Evolutionary conservation across 495 filamentous ascomycete species (phyloP).

Genomic region (Cryomyces antarcticus): DNA sequence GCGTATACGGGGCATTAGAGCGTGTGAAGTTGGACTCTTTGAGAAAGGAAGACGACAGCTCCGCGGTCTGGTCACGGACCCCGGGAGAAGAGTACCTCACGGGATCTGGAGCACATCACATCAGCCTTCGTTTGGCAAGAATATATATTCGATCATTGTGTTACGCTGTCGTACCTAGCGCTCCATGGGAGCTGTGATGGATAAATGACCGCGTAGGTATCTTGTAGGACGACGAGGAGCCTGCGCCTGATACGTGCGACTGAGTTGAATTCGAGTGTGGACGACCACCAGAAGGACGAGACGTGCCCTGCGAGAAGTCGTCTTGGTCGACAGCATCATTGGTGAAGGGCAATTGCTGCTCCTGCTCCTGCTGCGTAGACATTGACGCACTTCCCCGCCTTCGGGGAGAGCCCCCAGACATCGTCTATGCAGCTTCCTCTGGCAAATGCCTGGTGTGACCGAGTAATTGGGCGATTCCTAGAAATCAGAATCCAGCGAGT

Average conservation of each 20-base stretch:
- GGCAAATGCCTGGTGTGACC: not conserved
- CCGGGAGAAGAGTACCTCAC: conserved; percentile 50
- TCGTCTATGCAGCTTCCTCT: not conserved
- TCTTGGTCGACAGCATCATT: conserved; percentile 6
- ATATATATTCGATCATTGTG: not conserved
- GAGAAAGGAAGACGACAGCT: conserved; percentile 72
- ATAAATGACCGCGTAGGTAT: conserved; percentile 63
- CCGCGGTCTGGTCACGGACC: conserved; percentile 78
- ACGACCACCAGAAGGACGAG: not conserved
- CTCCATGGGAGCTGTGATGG: conserved; percentile 47
- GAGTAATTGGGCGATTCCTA: not conserved
- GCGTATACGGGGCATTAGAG: conserved; percentile 2
- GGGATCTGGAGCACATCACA: conserved; percentile 27
- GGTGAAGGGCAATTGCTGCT: conserved; percentile 12
- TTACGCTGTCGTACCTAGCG: conserved; percentile 32
- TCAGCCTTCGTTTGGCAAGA: not conserved
- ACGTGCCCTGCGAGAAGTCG: conserved; percentile 2
- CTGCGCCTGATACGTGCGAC: not conserved
- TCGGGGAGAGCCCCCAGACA: conserved; percentile 3
- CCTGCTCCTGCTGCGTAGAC: conserved; percentile 4
- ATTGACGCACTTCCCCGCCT: conserved; percentile 1
- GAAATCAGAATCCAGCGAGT: not conserved
- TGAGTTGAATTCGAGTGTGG: not conserved
- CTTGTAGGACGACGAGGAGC: not conserved
- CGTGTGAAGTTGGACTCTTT: conserved; percentile 32